Evolutionary conservation across 352 stramenopile species (phyloP).

Genomic region (Aphanomyces astaci): DNA sequence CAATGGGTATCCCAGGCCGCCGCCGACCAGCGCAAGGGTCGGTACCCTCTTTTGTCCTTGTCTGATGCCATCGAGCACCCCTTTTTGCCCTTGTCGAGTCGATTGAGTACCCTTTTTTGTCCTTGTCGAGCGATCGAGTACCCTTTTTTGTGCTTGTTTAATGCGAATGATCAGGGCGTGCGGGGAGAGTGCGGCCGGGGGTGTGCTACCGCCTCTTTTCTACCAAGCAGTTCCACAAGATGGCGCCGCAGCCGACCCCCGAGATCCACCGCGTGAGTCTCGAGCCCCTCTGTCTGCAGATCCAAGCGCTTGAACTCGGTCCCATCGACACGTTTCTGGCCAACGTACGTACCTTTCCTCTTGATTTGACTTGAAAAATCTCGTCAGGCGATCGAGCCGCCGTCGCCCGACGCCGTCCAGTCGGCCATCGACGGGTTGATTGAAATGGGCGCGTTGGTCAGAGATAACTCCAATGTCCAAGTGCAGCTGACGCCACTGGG

Average conservation of each 20-base stretch:
- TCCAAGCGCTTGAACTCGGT: conserved; percentile 74
- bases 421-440: conserved; percentile 88
- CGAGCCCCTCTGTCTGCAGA: conserved; percentile 79
- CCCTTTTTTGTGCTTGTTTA: no score
- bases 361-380: not conserved
- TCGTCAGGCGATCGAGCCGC: conserved; percentile 84
- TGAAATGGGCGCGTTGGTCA: conserved; percentile 81
- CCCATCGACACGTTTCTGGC: conserved; percentile 60
- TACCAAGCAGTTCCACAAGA: conserved; percentile 43
- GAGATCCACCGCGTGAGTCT: conserved; percentile 85
- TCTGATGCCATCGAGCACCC: no score
- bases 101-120: no score
- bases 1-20: conserved; percentile 74
- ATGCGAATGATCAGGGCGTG: conserved; percentile 38
- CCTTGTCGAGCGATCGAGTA: no score
- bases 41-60: no score
- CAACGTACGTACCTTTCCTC: conserved; percentile 29
- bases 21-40: conserved; percentile 68
- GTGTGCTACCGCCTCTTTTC: conserved; percentile 77
- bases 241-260: conserved; percentile 65
- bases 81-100: no score
- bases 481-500: conserved; percentile 58
- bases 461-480: conserved; percentile 17
- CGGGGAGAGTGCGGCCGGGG: conserved; percentile 68
- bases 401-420: conserved; percentile 80